Conservation (phyloP, 2,329 filamentous ascomycete species). For the Achaetomium macrosporum region DNA sequence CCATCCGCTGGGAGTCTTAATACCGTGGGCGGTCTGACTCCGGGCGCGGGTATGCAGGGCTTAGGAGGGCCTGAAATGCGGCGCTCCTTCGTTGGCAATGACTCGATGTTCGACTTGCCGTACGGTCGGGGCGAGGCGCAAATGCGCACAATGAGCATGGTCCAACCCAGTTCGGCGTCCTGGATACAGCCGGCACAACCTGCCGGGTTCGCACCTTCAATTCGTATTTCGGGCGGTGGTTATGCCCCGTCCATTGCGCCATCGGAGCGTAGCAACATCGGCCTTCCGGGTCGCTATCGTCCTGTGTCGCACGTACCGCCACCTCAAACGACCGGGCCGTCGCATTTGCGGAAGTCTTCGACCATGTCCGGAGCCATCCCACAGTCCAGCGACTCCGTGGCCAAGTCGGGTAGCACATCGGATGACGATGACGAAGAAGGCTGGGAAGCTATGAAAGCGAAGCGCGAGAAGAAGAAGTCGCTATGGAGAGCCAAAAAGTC, state of each 20-base stretch:
- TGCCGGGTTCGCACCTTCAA: conserved; percentile 44
- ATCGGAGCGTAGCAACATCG: conserved; percentile 90
- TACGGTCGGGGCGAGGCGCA: conserved; percentile 36
- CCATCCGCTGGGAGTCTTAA: conserved; percentile 25
- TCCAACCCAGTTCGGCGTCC: conserved; percentile 60
- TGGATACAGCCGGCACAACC: conserved; percentile 46
- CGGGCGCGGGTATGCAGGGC: conserved; percentile 28
- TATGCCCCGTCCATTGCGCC: conserved; percentile 92
- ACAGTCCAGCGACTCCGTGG: conserved; percentile 34
- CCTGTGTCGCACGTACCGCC: conserved; percentile 66
- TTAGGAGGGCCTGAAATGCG: conserved; percentile 31
- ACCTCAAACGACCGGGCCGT: conserved; percentile 19
- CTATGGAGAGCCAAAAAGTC: conserved; percentile 59
- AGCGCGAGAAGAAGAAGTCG: conserved; percentile 62
- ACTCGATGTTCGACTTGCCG: conserved; percentile 41
- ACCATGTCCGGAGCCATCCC: conserved; percentile 40
- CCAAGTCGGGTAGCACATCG: conserved; percentile 41
- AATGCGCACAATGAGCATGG: conserved; percentile 76
- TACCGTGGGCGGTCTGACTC: conserved; percentile 36
- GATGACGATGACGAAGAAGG: conserved; percentile 63
- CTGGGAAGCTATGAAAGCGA: conserved; percentile 65
- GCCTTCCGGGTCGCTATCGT: conserved; percentile 82
- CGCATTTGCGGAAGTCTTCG: conserved; percentile 33
- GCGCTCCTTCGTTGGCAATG: conserved; percentile 42
- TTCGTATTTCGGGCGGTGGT: conserved; percentile 45